Base-by-base conservation (phyloP, 2,329 filamentous ascomycete species). In the Drechslerella dactyloides region DNA sequence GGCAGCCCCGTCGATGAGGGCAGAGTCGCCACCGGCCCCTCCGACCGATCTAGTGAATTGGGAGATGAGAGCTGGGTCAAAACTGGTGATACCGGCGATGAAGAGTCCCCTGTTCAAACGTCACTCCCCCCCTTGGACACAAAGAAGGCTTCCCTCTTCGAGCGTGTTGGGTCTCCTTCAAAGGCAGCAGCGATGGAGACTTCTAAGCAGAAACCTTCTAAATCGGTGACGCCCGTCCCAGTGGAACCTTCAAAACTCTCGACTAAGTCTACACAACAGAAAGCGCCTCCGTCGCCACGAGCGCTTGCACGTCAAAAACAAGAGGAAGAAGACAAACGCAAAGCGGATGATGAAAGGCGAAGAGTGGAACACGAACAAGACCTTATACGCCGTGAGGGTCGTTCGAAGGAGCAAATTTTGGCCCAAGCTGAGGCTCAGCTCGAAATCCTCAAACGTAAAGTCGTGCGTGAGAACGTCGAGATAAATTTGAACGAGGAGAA, bases 11-110 rank as follows among this genome's bases (percentile, higher is more conserved):
- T 53, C 11, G 64, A 33, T 6, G 27, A 40, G n/a, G 52, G 21
- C 48, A 48, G 24, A 5, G 54, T 35, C 23, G 48, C 54, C 5
- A 46, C 6, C 6, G 57, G 46, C 11, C 33, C 52, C 15, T 60
- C 60, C 23, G 68, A 46, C 42, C 68, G 57, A 57, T 65, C 68
- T 60, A 72, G 60, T 51, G 68, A 65, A 50, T 61, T 65, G 51
- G 68, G 53, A 48, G 60, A 65, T n/a, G 68, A 60, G 21, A 57
- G 58, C 21, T 70, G 66, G 66, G 53, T 70, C 40, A 59, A 72
- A 46, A 58, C 60, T 21, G 60, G 60, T 46, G 60, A 63, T 17
- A 55, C 60, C 17, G 66, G 48, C 19, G 66, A 64, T 37, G 68
- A 72, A 33, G 60, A 44, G 13, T 65, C 60, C 24, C 68, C 68